Base-by-base conservation (phyloP, 345 rosid species). In the Aquilaria malaccensis region DNA sequence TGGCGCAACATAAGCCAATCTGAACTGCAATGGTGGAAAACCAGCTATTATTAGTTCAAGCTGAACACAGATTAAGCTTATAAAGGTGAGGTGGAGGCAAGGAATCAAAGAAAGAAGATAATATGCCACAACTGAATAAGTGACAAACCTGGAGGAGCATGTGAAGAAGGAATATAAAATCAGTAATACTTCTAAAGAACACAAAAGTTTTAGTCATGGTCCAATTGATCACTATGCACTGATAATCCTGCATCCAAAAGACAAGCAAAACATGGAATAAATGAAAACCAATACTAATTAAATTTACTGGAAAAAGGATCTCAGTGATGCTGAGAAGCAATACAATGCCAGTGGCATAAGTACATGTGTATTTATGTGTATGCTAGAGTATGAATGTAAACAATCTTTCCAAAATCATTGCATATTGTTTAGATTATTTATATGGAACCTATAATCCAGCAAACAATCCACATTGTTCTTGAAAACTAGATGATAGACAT, bases 1-100 rank as follows among this genome's bases (percentile, higher is more conserved):
- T 0, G 88, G 94, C 72, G 94, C 89, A 61, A 93, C 66, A 72
- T 84, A 93, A 33, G 97, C 96, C 77, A 93, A 63, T 62, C 86
- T 85, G 72, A 89, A 93, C 98, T 93, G 88, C 73, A 37, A 77
- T 52, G 63, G 72, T 45, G 13, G 58, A 49, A 57, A 63, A 43
- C 33, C 57, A 10, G 13, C 33, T 54, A 43, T 45, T 55, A 64
- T 13, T 58, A 7, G 33, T 58, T 43, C 47, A 58, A 37, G 41
- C 11, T 52, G 67, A 22, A 54, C 52, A 41, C 37, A 46, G 46
- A 59, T 31, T 50, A 33, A 30, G 3, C 49, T 9, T 46, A 53
- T 13, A 15, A 30, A 46, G 45, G 33, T 13, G 15, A 52, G 13
- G 37, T 22, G 43, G 56, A 54, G 32, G 49, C 10, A 54, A 41